Evolutionary conservation across 83 land plant genomes (phyloP), one percentile per base, ranked within the genome.

Genomic region (Larix sibirica): DNA sequence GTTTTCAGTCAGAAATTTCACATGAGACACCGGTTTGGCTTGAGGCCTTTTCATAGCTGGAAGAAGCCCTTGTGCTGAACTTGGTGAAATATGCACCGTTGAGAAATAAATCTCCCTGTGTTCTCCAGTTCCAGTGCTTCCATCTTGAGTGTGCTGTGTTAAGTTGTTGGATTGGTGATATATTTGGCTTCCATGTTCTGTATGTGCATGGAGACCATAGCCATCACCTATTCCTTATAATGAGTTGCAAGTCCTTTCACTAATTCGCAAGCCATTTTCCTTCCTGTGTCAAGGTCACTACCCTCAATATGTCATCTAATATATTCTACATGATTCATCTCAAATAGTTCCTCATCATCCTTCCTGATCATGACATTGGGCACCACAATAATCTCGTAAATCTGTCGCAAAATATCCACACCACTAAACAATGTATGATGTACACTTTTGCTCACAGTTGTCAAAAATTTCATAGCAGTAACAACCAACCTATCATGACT

Each of bases 211-310:
- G 28, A 28, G 28, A 28, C 28, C 28, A 28, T 28, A 28, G 28
- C 0, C 28, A 28, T 28, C 28, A 28, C 28, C 28, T 28, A 0
- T 28, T 28, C 28, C 28, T 28, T 28, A 28, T 28, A 28, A 28
- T 28, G 28, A 28, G 28, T 28, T 28, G 28, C 81, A 75, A 5
- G 81, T 36, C 98, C 99, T 79, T 98, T 98, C 21, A 96, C 90
- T 47, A 98, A 92, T 85, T 98, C 99, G 79, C 99, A 96, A 12
- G 99, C 96, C 71, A 91, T 95, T 61, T 96, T 88, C 85, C 99
- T 91, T 82, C 97, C 86, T 3, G 99, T 98, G 75, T 96, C 99
- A 38, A 88, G 80, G 84, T 98, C 98, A 89, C 97, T 98, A 20
- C 98, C 99, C 70, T 98, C 99, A 85, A 94, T 93, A 73, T 98